Evolutionary conservation across 1,139 yeast genomes (phyloP).

Genomic region (Nakaseomyces uthaithaninus): DNA sequence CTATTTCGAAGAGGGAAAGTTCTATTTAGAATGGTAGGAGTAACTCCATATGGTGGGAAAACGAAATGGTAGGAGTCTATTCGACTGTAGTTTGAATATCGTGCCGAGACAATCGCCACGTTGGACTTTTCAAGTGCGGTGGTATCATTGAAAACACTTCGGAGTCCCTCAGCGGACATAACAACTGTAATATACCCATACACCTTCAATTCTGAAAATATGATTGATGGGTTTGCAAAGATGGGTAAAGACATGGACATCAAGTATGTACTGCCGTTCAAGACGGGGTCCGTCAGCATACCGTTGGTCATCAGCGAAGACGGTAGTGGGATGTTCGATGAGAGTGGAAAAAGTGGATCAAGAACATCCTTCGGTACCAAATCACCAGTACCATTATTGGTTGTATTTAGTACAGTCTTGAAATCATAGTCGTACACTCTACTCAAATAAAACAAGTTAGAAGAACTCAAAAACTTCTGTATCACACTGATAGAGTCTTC

Average conservation of each 20-base stretch:
- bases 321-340: conserved; percentile 40
- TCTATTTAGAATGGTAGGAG: conserved; percentile 16
- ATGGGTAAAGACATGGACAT: conserved; percentile 51
- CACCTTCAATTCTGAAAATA: conserved; percentile 48
- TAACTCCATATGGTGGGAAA: conserved; percentile 31
- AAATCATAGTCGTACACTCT: conserved; percentile 16
- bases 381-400: conserved; percentile 35
- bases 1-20: conserved; percentile 29
- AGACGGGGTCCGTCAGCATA: conserved; percentile 53
- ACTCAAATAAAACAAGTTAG: conserved; percentile 5
- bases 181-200: conserved; percentile 69
- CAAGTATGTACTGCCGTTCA: conserved; percentile 34
- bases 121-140: conserved; percentile 38
- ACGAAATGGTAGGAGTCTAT: conserved; percentile 35
- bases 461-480: conserved; percentile 31
- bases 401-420: conserved; percentile 33
- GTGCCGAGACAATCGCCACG: conserved; percentile 36
- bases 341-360: conserved; percentile 45
- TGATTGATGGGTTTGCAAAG: conserved; percentile 62
- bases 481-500: conserved; percentile 35
- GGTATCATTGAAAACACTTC: conserved; percentile 43
- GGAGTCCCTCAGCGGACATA: conserved; percentile 49
- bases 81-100: conserved; percentile 21
- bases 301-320: conserved; percentile 36
- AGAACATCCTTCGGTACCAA: conserved; percentile 29